phyloP scores from a whole-genome alignment of 1,284 basidiomycete genomes.

The Cronartium quercuum region DNA sequence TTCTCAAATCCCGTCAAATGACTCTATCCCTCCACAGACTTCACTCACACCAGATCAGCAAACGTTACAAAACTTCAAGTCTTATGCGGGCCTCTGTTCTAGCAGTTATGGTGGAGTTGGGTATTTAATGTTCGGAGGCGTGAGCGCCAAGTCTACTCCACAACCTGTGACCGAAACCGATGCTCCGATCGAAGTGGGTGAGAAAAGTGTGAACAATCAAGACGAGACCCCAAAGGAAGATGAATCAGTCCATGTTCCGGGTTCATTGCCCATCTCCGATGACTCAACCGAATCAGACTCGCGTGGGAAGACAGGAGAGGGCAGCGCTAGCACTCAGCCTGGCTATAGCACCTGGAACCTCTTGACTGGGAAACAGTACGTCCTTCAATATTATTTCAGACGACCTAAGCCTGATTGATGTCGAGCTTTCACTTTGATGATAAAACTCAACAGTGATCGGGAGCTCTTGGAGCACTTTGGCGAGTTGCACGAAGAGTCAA shows the following conservation, averaged over 20 bases:
- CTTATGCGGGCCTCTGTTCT: constrained; percentile 8
- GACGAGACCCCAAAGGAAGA: background rate
- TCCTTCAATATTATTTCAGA: background rate
- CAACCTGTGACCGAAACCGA: background rate
- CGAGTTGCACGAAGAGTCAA: background rate
- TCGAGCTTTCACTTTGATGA: background rate
- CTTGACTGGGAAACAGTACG: background rate
- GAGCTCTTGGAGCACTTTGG: background rate
- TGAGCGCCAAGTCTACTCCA: background rate
- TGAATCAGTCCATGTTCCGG: background rate
- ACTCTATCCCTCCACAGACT: background rate
- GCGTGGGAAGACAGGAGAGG: background rate
- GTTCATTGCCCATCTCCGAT: background rate
- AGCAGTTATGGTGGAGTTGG: constrained; percentile 26
- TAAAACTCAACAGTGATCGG: background rate
- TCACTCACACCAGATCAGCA: background rate
- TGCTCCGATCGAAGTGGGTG: too few relatives aligned
- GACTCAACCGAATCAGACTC: background rate
- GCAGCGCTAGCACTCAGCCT: background rate
- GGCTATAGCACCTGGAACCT: background rate
- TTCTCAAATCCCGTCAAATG: background rate
- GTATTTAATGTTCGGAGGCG: constrained; percentile 6
- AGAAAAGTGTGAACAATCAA: too few relatives aligned
- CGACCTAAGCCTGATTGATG: too few relatives aligned
- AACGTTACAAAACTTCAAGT: background rate